Evolutionary conservation across 2,329 filamentous ascomycete species (phyloP), one percentile per base, ranked within the genome.

Genomic region (Aspergillus sp.): DNA sequence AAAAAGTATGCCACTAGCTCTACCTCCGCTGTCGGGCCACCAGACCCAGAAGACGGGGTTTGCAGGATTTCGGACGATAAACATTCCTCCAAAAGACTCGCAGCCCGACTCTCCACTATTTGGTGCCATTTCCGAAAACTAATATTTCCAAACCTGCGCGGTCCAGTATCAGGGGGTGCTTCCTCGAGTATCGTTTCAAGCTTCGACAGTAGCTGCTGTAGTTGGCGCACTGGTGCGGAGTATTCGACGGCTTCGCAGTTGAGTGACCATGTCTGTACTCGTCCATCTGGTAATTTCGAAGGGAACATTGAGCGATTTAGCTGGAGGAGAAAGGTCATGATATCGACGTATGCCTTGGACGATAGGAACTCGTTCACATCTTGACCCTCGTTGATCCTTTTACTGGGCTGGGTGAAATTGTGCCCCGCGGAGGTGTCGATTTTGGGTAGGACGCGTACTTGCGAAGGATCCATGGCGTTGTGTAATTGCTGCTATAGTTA

Each of bases 281-380:
- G 63, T 3, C 64, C 72, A 39, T 75, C 70, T 2, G 69, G 59
- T 2, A 70, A 66, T 64, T 82, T 87, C 19, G 85, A 80, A 0
- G 93, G 93, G 64, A 93, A 90, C 77, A 98, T 86, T 11, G 93
- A 84, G 57, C 88, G 86, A 73, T 96, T 98, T 49, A 99, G 86
- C 76, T 98, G 95, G 64, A 96, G 82, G 47, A 98, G 79, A 73
- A 96, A 98, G 47, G 85, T 83, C 74, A 91, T 89, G 54, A 99
- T 90, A 70, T 97, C 91, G 58, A 86, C 84, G 76, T 98, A 97
- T 45, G 91, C 95, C 64, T 84, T 85, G 49, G 90, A 92, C 8
- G 82, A 84, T 53, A 96, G 84, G 74, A 98, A 99, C 62, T 83
- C 84, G 19, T 84, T 75, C 55, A 99, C 90, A 80, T 98, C 92